Conservation (phyloP, 805 yeast species). For the Candida tammaniensis region DNA sequence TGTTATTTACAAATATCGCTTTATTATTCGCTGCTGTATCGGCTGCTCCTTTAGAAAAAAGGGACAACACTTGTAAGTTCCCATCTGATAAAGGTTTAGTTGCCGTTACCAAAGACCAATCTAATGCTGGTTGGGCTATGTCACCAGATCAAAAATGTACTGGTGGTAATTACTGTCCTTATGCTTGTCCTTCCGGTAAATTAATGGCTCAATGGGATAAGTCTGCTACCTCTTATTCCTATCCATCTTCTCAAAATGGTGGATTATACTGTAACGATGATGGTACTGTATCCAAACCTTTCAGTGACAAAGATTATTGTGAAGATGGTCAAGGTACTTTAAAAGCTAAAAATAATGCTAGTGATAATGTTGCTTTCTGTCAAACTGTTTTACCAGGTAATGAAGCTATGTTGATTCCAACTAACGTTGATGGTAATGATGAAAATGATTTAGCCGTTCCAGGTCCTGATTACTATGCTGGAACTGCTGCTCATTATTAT, state of each 20-base stretch:
- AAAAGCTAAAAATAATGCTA: constrained; percentile 56
- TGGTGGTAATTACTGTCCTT: constrained; percentile 83
- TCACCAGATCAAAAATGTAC: constrained; percentile 69
- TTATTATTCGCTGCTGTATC: constrained; percentile 16
- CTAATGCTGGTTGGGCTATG: constrained; percentile 86
- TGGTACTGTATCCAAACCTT: constrained; percentile 66
- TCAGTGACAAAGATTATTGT: constrained; percentile 59
- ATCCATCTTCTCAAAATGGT: constrained; percentile 79
- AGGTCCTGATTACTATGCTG: constrained; percentile 78
- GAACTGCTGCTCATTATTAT: constrained; percentile 84
- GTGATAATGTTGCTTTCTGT: constrained; percentile 71
- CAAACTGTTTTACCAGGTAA: constrained; percentile 94
- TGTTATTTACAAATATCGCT: constrained; percentile 11
- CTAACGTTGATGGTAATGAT: constrained; percentile 52
- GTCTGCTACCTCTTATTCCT: constrained; percentile 62
- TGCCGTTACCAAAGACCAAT: constrained; percentile 53
- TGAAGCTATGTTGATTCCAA: constrained; percentile 92
- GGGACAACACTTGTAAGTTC: constrained; percentile 55
- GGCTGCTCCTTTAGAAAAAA: constrained; percentile 25
- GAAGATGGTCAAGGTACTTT: constrained; percentile 76
- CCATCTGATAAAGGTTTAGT: constrained; percentile 70
- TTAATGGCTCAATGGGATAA: constrained; percentile 90
- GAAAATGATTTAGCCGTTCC: constrained; percentile 75
- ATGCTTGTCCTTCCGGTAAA: constrained; percentile 88
- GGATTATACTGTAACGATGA: constrained; percentile 74